Percentiles rank a stretch among this genome's conserved stretches.
These are phyloP conservation scores for Jasminum sambac DNA, from an alignment of 257 asterid species.

Conservation along the genomic window DNA sequence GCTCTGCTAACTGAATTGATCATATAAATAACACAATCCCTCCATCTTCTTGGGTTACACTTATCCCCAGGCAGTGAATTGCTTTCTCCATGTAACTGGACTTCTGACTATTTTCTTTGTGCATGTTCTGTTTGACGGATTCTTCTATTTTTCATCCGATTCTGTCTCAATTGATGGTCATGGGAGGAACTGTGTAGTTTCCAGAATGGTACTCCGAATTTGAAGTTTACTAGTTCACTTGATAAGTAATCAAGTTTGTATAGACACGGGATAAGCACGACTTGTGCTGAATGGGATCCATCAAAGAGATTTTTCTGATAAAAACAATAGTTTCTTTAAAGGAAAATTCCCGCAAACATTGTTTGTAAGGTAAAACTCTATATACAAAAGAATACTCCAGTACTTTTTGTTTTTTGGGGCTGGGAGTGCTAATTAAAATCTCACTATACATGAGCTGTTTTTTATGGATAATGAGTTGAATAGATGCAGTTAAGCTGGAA, in stretches of 20 bases:
- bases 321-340: neutral
- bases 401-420: neutral
- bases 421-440: neutral
- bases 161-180: neutral
- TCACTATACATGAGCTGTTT: neutral
- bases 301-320: neutral
- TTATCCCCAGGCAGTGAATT: neutral
- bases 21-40: neutral
- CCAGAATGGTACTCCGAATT: neutral
- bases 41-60: neutral
- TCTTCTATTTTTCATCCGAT: neutral
- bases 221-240: neutral
- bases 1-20: neutral
- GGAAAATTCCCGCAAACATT: neutral
- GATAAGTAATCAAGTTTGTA: neutral
- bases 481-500: neutral
- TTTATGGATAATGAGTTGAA: constrained; percentile 1
- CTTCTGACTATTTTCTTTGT: neutral
- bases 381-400: neutral
- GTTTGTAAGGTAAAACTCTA: neutral
- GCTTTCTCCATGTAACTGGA: neutral
- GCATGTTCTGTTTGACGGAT: neutral
- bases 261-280: neutral
- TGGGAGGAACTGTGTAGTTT: neutral
- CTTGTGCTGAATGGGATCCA: neutral